phyloP scores from a whole-genome alignment of 352 stramenopile genomes.

The Pythium catenulatum region DNA sequence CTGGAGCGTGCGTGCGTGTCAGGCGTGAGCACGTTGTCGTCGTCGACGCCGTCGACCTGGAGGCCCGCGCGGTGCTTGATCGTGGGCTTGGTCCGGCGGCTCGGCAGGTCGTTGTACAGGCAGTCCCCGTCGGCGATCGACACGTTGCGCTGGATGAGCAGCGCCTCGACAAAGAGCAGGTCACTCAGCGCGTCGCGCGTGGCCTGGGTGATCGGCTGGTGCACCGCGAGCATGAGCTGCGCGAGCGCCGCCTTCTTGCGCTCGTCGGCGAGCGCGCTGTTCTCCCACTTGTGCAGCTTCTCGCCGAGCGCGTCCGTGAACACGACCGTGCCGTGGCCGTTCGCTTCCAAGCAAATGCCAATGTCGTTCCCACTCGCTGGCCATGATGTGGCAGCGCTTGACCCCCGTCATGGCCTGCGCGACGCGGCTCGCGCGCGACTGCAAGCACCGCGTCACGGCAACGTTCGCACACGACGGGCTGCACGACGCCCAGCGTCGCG shows the following conservation, averaged over 20 bases:
- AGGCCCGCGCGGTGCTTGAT: slow-evolving; percentile 84
- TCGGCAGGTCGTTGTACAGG: slow-evolving; percentile 97
- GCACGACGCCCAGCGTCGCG: slow-evolving; percentile 96
- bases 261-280: slow-evolving; percentile 83
- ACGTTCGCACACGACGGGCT: slow-evolving; percentile 99
- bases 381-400: slow-evolving; percentile 98
- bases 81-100: slow-evolving; percentile 92
- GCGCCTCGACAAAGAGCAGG: slow-evolving; percentile 97
- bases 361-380: slow-evolving; percentile 97
- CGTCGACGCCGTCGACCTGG: slow-evolving; percentile 81
- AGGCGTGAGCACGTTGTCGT: slow-evolving; percentile 81
- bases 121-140: slow-evolving; percentile 94
- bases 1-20: slow-evolving; percentile 81
- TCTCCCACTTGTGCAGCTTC: slow-evolving; percentile 90
- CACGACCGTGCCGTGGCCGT: slow-evolving; percentile 98
- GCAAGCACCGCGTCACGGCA: slow-evolving; percentile 94
- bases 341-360: slow-evolving; percentile 99
- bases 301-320: slow-evolving; percentile 95
- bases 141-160: slow-evolving; percentile 95
- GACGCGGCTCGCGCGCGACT: slow-evolving; percentile 86
- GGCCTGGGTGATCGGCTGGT: slow-evolving; percentile 97
- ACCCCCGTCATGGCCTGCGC: slow-evolving; percentile 97
- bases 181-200: slow-evolving; percentile 98
- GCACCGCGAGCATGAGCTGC: slow-evolving; percentile 91
- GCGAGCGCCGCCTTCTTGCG: slow-evolving; percentile 90